phyloP scores from a whole-genome alignment of 768 basidiomycete species.

The Termitomyces sp. region DNA sequence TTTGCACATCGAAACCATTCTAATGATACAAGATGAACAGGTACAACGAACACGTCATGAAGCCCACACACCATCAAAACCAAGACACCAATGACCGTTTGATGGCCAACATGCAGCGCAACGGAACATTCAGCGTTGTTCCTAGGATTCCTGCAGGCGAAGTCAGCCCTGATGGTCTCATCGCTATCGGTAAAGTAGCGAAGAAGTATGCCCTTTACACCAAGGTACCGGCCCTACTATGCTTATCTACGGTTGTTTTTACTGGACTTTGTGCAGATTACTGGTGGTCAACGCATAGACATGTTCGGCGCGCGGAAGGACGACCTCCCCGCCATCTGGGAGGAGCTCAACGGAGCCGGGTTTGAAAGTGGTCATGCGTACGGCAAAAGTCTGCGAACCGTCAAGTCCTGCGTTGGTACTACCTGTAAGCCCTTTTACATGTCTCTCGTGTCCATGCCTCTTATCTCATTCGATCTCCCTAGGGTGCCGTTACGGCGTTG shows the following conservation, averaged over 20 bases:
- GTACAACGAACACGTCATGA: slow-evolving; percentile 63
- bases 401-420: slow-evolving; percentile 75
- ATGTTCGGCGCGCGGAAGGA: slow-evolving; percentile 67
- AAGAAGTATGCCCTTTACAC: slow-evolving; percentile 68
- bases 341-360: slow-evolving; percentile 55
- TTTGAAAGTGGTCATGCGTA: slow-evolving; percentile 78
- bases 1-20: not conserved
- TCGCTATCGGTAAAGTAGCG: slow-evolving; percentile 58
- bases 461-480: not conserved
- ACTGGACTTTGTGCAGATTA: slow-evolving; percentile 6
- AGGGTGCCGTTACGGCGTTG: slow-evolving; percentile 65
- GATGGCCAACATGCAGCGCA: slow-evolving; percentile 68
- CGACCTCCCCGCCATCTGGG: slow-evolving; percentile 66
- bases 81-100: slow-evolving; percentile 72
- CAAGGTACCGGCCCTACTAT: slow-evolving; percentile 18
- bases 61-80: slow-evolving; percentile 56
- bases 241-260: not conserved
- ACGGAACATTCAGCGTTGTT: slow-evolving; percentile 67
- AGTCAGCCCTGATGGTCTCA: slow-evolving; percentile 60
- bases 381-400: slow-evolving; percentile 63
- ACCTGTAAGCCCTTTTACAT: slow-evolving; percentile 27
- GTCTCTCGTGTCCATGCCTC: not conserved
- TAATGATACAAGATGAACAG: slow-evolving; percentile 8
- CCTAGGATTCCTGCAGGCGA: slow-evolving; percentile 71
- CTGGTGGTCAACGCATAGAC: slow-evolving; percentile 55